Percentiles rank a stretch among this genome's conserved stretches.
Evolutionary conservation across 805 yeast species (phyloP).

Genomic region (Nakazawaea sp.): DNA sequence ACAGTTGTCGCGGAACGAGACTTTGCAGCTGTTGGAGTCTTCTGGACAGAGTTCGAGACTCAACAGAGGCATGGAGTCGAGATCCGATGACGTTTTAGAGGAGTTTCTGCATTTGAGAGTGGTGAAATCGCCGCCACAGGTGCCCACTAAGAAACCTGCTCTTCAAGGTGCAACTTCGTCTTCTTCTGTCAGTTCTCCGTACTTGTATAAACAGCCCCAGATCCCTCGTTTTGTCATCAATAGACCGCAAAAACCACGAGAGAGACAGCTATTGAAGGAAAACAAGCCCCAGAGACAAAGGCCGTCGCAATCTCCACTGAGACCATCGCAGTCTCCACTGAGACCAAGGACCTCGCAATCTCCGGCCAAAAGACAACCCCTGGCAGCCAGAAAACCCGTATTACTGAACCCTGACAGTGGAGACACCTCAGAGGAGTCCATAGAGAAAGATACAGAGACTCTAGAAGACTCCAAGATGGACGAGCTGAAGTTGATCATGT

Average conservation of each 20-base stretch:
- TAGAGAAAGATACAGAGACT: conserved; percentile 23
- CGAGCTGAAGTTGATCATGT: conserved; percentile 32
- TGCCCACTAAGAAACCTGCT: neutral
- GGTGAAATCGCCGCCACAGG: neutral
- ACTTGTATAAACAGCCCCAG: conserved; percentile 12
- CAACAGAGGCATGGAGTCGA: conserved; percentile 10
- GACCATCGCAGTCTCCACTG: neutral
- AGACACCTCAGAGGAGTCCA: conserved; percentile 14
- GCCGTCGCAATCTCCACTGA: conserved; percentile 6
- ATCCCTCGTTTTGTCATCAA: conserved; percentile 10
- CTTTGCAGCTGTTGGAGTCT: conserved; percentile 20
- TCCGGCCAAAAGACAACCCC: neutral
- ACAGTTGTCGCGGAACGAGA: conserved; percentile 19
- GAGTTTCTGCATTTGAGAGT: neutral
- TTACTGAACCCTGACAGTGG: conserved; percentile 8
- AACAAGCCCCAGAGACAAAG: neutral
- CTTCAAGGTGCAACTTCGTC: too few species aligned
- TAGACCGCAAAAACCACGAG: conserved; percentile 7
- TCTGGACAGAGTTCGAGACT: conserved; percentile 17
- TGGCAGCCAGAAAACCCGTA: neutral
- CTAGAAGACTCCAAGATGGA: conserved; percentile 21
- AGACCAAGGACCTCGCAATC: conserved; percentile 5
- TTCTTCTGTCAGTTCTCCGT: conserved; percentile 11
- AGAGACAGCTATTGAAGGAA: conserved; percentile 5
- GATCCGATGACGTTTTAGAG: conserved; percentile 3